Base-by-base conservation (phyloP, 2,329 filamentous ascomycete species). In the Leptographium procerum region DNA sequence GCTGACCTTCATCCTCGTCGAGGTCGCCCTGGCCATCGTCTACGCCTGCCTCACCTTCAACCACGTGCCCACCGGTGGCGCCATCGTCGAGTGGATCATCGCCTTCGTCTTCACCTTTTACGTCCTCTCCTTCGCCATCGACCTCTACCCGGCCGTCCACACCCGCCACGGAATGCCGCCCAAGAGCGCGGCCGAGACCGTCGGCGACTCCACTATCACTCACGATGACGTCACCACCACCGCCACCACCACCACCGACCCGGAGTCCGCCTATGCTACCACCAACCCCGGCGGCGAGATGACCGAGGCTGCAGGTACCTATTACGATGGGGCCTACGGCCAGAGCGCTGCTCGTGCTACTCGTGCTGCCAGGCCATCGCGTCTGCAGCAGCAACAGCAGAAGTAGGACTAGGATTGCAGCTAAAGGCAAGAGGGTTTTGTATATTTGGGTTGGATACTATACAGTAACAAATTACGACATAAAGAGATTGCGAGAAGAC, bases 81-180 rank as follows among this genome's bases (percentile, higher is more conserved):
- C 91, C 7, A 74, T 95, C 56, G 71, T 96, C 34, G 92, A 97
- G 73, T 86, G 83, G 83, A 69, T 83, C 61, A 84, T 96, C 63
- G 83, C 90, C 34, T 84, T 95, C 67, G 78, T 96, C 68, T 96
- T 91, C 74, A 89, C 88, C 57, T 87, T 91, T 68, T 97, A 96
- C 73, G 79, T 95, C 61, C 80, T 92, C 62, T 90, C 87, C 61
- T 97, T 95, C 76, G 80, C 87, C 67, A 79, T 96, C 69, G 92
- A 99, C 73, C 83, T 99, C 55, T 79, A 88, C 63, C 94, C 94
- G 0, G 89, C 89, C 13, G 76, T 87, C 2, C 76, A 80, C 61
- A 87, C 84, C 13, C 82, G 79, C 63, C 69, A 74, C 63, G 69
- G 66, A 62, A 50, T 57, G 52, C 34, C 33, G 28, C 59, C 28